Conservation (phyloP, 148 eudicot genomes). For the Rhododendron vialii region DNA sequence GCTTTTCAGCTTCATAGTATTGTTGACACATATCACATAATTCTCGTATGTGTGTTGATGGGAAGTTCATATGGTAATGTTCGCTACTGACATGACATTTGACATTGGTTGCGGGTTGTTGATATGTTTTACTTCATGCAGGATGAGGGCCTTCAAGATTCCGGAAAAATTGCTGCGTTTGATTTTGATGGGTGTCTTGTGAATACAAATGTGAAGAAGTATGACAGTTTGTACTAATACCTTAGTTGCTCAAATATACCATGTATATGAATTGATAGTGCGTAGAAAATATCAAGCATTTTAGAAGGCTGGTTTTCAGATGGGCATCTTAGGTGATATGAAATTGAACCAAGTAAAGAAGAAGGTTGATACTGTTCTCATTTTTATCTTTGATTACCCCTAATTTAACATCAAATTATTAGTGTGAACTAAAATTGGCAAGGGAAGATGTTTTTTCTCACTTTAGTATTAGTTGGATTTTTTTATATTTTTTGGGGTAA, state of each 20-base stretch:
- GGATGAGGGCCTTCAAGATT: constrained; percentile 81
- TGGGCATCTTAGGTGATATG: neutral
- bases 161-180: constrained; percentile 85
- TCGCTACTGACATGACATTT: neutral
- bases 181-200: constrained; percentile 98
- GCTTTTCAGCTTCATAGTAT: neutral
- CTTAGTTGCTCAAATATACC: neutral
- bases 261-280: neutral
- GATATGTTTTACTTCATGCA: constrained; percentile 17
- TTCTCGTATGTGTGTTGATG: neutral
- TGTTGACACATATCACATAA: no score
- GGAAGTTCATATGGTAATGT: neutral
- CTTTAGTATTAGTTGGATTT: neutral
- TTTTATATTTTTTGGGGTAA: no score
- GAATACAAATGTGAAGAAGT: constrained; percentile 71
- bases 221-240: constrained; percentile 9
- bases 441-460: neutral
- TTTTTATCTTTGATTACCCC: neutral
- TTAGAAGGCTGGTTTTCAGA: neutral
- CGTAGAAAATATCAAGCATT: neutral
- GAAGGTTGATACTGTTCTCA: neutral
- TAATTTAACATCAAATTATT: neutral
- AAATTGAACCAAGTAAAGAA: constrained; percentile 1
- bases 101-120: neutral
- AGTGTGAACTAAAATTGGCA: neutral